Conservation (phyloP, 345 rosid genomes). For the Eucalyptus shirleyi region DNA sequence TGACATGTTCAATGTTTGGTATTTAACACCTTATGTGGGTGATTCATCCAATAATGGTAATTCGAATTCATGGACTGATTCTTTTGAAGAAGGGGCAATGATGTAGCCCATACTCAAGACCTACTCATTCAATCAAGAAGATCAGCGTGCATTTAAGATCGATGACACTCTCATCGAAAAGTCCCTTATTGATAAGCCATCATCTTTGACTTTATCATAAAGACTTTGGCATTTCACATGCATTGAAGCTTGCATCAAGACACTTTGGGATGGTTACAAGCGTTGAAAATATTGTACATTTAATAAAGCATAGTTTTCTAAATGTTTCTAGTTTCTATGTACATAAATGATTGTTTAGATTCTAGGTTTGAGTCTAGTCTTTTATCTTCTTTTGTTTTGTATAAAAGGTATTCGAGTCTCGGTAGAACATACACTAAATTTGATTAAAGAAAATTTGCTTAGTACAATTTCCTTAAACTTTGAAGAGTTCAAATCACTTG, state of each 20-base stretch:
- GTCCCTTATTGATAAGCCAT: background rate
- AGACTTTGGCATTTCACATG: background rate
- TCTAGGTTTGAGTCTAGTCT: background rate
- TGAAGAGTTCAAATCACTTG: background rate
- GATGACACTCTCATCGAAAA: background rate
- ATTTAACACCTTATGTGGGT: background rate
- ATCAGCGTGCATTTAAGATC: background rate
- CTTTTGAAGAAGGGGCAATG: background rate
- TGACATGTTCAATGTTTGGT: background rate
- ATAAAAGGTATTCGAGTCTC: no score
- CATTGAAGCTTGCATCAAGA: background rate
- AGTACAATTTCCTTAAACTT: background rate
- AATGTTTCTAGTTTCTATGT: background rate
- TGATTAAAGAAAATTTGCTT: background rate
- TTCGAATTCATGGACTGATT: background rate
- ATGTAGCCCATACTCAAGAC: background rate
- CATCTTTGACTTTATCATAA: background rate
- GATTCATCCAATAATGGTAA: background rate
- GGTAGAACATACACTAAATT: no score
- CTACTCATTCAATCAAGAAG: background rate
- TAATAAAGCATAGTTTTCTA: no score
- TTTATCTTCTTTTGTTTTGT: background rate
- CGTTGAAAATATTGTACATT: background rate
- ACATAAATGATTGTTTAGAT: background rate
- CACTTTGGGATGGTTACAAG: fast-evolving